Conservation (phyloP, 345 rosid species). For the Eucalyptus microcorys region DNA sequence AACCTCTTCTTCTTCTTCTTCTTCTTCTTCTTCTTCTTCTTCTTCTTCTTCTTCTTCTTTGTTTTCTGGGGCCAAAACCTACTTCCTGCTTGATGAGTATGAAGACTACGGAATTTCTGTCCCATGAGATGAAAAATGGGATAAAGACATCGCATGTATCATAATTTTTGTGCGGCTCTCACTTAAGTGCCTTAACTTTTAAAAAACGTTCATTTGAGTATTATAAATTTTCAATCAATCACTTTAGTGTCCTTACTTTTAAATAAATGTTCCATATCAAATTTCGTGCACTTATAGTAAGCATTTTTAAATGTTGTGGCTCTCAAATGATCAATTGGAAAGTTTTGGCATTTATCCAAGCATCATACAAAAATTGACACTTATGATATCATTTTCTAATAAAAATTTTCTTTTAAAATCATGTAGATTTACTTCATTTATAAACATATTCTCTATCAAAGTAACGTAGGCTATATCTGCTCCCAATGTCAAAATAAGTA, state of each 20-base stretch:
- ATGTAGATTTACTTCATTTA: too few species aligned
- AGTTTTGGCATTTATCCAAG: too few species aligned
- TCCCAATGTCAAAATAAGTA: neutral
- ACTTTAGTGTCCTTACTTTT: too few species aligned
- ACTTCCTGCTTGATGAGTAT: neutral
- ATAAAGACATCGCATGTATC: neutral
- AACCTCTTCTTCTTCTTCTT: too few species aligned
- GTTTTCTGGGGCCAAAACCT: neutral
- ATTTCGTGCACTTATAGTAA: neutral
- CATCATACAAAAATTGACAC: neutral
- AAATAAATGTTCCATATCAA: neutral
- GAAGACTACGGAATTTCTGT: neutral
- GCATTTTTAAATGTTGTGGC: fast-evolving
- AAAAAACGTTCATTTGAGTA: too few species aligned
- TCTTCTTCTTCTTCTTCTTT: too few species aligned
- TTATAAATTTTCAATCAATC: too few species aligned
- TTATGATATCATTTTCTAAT: neutral
- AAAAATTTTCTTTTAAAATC: too few species aligned
- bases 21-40: too few species aligned
- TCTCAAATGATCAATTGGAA: neutral
- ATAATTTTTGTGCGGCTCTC: neutral
- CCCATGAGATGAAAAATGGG: neutral
- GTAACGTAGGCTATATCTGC: neutral
- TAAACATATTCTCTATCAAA: too few species aligned
- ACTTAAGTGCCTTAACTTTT: neutral